These are phyloP conservation scores for Pichia norvegensis DNA, from an alignment of 1,139 yeast genomes.

Conservation along the genomic window DNA sequence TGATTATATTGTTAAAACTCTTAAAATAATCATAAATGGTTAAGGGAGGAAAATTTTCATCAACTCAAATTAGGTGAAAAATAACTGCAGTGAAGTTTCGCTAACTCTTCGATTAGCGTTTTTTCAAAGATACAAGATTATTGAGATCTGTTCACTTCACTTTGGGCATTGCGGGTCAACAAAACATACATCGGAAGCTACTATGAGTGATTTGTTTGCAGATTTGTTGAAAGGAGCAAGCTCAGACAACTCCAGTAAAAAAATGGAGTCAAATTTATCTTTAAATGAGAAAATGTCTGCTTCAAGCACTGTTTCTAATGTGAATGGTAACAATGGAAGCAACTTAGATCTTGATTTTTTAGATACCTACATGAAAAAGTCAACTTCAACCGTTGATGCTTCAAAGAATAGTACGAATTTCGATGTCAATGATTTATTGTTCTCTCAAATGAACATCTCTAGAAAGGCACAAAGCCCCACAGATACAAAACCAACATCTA, in stretches of 20 bases:
- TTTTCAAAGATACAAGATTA: too few relatives aligned
- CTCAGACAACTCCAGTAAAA: conserved; percentile 7
- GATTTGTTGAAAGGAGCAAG: conserved; percentile 30
- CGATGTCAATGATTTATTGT: neutral
- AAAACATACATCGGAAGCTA: neutral
- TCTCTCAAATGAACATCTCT: neutral
- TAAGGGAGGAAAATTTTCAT: neutral
- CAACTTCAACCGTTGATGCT: neutral
- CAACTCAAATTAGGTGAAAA: too few relatives aligned
- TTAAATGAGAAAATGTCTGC: conserved; percentile 25
- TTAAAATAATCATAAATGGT: neutral
- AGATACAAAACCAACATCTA: neutral
- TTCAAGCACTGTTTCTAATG: neutral
- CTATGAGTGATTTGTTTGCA: conserved; percentile 37
- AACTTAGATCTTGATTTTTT: conserved; percentile 15
- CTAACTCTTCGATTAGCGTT: too few relatives aligned
- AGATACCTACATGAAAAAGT: conserved; percentile 8
- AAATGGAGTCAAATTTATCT: conserved; percentile 23
- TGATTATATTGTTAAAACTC: too few relatives aligned
- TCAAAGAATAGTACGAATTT: neutral
- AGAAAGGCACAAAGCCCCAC: neutral
- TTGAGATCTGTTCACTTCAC: too few relatives aligned
- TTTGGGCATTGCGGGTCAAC: too few relatives aligned
- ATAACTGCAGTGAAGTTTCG: too few relatives aligned
- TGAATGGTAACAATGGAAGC: conserved; percentile 1